A percentile compares a stretch with the other conserved stretches of the same genome.
Evolutionary conservation across 2,329 filamentous ascomycete species (phyloP).

Genomic region (Talaromyces islandicus): DNA sequence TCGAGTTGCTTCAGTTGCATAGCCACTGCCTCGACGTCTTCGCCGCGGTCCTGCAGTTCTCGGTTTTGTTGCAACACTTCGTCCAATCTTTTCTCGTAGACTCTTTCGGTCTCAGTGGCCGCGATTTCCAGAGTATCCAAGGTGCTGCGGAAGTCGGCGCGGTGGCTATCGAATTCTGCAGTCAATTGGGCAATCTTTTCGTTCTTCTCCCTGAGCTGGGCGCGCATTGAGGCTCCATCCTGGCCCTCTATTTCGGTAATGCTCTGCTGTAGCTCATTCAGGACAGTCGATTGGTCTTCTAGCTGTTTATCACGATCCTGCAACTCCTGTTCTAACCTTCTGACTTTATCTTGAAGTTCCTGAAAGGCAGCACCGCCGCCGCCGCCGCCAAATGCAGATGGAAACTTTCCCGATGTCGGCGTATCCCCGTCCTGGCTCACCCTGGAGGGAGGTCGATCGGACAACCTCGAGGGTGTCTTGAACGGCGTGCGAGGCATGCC

Average conservation of each 20-base stretch:
- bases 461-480: constrained; percentile 31
- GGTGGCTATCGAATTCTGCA: constrained; percentile 87
- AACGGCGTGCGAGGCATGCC: constrained; percentile 43
- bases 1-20: constrained; percentile 90
- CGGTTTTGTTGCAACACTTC: constrained; percentile 71
- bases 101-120: constrained; percentile 85
- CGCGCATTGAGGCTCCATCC: constrained; percentile 69
- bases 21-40: constrained; percentile 89
- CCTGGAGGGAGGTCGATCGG: constrained; percentile 34
- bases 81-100: constrained; percentile 65
- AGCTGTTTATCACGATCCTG: constrained; percentile 81
- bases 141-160: constrained; percentile 92
- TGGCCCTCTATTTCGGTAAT: constrained; percentile 77
- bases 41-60: constrained; percentile 72
- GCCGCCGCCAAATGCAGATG: background rate
- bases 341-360: constrained; percentile 63
- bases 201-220: constrained; percentile 87
- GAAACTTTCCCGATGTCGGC: constrained; percentile 6
- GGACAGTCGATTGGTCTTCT: constrained; percentile 74
- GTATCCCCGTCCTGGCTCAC: constrained; percentile 33
- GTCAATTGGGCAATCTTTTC: constrained; percentile 93
- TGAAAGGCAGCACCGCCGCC: constrained; percentile 18
- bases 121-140: constrained; percentile 95
- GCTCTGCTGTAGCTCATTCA: constrained; percentile 86
- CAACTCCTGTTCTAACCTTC: constrained; percentile 65